Base-by-base conservation (phyloP, 208 protist species). In the Lotmaria passim region DNA sequence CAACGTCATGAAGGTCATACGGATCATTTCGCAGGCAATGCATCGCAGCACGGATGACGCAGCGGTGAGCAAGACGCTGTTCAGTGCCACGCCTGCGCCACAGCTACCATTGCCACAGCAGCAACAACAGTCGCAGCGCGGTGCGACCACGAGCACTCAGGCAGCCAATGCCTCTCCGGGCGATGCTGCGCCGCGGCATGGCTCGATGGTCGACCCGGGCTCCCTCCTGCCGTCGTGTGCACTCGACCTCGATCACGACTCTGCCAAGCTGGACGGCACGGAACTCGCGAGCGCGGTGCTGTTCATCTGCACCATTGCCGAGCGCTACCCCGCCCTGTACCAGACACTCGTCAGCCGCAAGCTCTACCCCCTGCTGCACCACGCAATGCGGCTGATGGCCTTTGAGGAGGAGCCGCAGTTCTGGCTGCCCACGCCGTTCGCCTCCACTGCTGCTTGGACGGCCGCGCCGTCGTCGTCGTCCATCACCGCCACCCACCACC, bases 301-400 rank as follows among this genome's bases (percentile, higher is more conserved):
- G 21, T 82, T 90, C 59, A 69, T 84, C 33, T 46, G 76, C 26
- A 73, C 88, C 33, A 70, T 90, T 38, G 75, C 82, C 1, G 39
- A 51, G 24, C 60, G 55, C 23, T 57, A 82, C 41, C 78, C 87
- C 7, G 51, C 50, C 10, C 23, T 87, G 17, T 93, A 78, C 50
- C 79, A 93, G 72, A 26, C 34, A 11, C 56, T 79, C 21, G 38
- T 89, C 19, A 51, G 76, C 30, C 61, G 59, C 30, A 63, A 83
- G 51, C 44, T 93, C 7, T 85, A 81, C 60, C 81, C 85, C 7
- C 52, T 86, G 39, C 73, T 94, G n/a, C 79, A 73, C 39, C 66
- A 75, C 43, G 75, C 76, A 4, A 38, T 90, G 26, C 70, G 68
- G 44, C 53, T 75, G 41, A 67, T 46, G 51, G 73, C 69, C 56